Percentiles rank a stretch among this genome's conserved stretches.
phyloP scores from a whole-genome alignment of 2,329 filamentous ascomycete species.

The Fusarium anthophilum region DNA sequence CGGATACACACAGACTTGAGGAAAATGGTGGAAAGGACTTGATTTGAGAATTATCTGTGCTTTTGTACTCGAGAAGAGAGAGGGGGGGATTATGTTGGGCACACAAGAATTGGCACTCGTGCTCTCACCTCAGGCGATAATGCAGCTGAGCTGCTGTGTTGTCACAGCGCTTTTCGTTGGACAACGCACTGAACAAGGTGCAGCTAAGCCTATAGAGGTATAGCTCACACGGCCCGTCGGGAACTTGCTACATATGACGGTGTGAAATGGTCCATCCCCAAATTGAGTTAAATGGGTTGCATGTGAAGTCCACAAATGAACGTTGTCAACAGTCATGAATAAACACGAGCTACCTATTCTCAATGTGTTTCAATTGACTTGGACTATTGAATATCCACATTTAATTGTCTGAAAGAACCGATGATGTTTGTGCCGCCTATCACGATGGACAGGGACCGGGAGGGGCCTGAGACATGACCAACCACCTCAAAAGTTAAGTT shows the following conservation, averaged over 20 bases:
- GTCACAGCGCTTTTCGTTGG: slow-evolving; percentile 23
- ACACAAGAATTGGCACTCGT: slow-evolving; percentile 13
- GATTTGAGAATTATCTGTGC: neutral
- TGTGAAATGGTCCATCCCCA: slow-evolving; percentile 3
- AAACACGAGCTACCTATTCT: neutral
- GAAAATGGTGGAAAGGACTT: neutral
- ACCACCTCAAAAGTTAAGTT: slow-evolving; percentile 9
- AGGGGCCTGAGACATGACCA: slow-evolving; percentile 19
- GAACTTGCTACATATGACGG: slow-evolving; percentile 19
- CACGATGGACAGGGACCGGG: neutral
- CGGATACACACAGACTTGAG: neutral
- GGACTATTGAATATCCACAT: neutral
- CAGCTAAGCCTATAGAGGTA: slow-evolving; percentile 5
- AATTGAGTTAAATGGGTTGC: neutral
- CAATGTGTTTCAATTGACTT: neutral
- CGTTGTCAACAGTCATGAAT: neutral
- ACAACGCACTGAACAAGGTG: neutral
- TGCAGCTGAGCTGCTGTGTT: slow-evolving; percentile 26
- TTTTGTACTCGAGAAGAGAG: slow-evolving; percentile 4
- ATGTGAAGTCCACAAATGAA: neutral
- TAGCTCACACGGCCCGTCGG: slow-evolving; percentile 28
- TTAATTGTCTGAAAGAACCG: neutral
- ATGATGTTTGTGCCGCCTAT: neutral
- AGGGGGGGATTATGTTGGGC: slow-evolving; percentile 12
- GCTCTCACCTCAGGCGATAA: slow-evolving; percentile 27